Base-by-base conservation (phyloP, 2,329 filamentous ascomycete species). In the Pseudogymnoascus sp. region DNA sequence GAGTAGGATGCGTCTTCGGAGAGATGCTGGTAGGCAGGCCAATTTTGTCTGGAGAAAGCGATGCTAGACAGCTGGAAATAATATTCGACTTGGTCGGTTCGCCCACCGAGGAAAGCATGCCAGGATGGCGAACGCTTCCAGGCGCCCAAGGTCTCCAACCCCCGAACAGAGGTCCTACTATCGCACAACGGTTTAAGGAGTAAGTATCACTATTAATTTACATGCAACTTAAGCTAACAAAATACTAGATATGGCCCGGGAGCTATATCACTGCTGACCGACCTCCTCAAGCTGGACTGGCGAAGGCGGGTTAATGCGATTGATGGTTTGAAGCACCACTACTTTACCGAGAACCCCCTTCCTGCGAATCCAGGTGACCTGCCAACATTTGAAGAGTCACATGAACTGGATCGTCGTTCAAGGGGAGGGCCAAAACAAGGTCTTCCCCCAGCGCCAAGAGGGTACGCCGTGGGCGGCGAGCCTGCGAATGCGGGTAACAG, bases 1-100 rank as follows among this genome's bases (percentile, higher is more conserved):
- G 94, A 69, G 93, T 97, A 68, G 94, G 93, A 89, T 99, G 94
- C 72, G 92, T 99, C 2, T 97, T 99, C 75, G 94, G 92, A 60
- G 94, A 99, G 73, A 99, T 99, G 93, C 88, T 97, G 66, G 86
- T 91, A 69, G 87, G 91, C 37, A 96, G 93, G 73, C 94, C 94
- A 0, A 97, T 99, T 60, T 81, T 99, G 45, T 85, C 92, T 6
- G 94, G 94, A 10, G 91, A 90, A 67, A 95, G 89, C 69, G 94
- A 99, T 71, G 77, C 85, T 5, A 88, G 97, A 70, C 94, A 99
- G 74, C 86, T 95, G 10, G 89, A 96, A 10, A 86, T 96, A 55
- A 97, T 99, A 63, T 99, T 96, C 76, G 90, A 92, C 66, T 81
- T 99, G 39, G 89, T 96, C 67, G 94, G 94, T 12, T 88, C 90